Evolutionary conservation across 306 rosid genomes (phyloP), one percentile per base, ranked within the genome.

Genomic region (Pterocarpus santalinus): DNA sequence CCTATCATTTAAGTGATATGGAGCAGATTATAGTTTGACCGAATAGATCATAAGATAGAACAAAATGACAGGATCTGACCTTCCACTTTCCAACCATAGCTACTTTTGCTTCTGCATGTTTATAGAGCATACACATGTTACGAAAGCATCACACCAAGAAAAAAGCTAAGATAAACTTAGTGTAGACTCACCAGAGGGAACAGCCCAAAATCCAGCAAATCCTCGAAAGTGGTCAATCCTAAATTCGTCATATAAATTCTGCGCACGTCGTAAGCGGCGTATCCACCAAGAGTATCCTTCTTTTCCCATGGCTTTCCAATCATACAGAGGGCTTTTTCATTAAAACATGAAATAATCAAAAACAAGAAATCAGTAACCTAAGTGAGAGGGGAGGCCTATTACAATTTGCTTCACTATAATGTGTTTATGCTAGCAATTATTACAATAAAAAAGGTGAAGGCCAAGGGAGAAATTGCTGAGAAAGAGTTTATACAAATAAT

Each of bases 151-250:
- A 36, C 69, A 55, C 76, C 69, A 72, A 79, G 30, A 61, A 73
- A 79, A 76, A 61, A 84, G 75, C 69, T 72, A 46, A 82, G 62
- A 85, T 11, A 22, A 64, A 58, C 77, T 60, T 43, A 74, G 58
- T 16, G 47, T 41, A 78, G 56, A 75, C 87, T 87, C 72, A 95
- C 99, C 99, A 30, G 97, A 87, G 72, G 97, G 94, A 80, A 95
- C 99, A 17, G 99, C 95, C 99, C 97, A 95, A 86, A 34, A 93
- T 77, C 99, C 99, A 55, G 97, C 85, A 69, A 95, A 80, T 84
- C 99, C 99, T 89, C 99, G 88, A 65, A 95, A 95, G 91, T 93
- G 99, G 79, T 95, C 99, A 73, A 95, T 91, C 73, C 99, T 89
- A 88, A 95, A 95, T 74, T 91, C 95, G 43, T 95, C 96, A 72